Evolutionary conservation across 208 protist species (phyloP).

Genomic region (Trypanosoma lewisi): DNA sequence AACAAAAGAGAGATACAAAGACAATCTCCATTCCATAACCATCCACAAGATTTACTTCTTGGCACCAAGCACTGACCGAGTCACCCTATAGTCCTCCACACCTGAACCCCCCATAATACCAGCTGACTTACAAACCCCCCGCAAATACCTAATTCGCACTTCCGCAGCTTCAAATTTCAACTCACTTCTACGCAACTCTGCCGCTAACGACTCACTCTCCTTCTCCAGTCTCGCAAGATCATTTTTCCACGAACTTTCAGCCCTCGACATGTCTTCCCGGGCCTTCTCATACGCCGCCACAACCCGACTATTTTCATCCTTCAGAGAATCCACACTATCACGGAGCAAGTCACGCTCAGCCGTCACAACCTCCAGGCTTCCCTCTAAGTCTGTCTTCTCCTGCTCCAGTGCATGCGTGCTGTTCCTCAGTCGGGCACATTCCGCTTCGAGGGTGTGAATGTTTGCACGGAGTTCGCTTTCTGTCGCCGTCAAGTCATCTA

Average conservation of each 20-base stretch:
- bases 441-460: background rate
- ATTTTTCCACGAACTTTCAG: background rate
- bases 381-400: conserved; percentile 28
- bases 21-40: background rate
- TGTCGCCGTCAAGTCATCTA: background rate
- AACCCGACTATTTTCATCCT: background rate
- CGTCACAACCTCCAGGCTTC: conserved; percentile 14
- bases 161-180: background rate
- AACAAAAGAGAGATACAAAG: background rate
- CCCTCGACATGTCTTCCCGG: background rate
- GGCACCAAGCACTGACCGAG: background rate
- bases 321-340: background rate
- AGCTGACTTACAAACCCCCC: background rate
- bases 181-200: background rate
- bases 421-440: background rate
- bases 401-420: conserved; percentile 13
- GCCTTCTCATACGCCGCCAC: background rate
- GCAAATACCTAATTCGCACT: background rate
- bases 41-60: background rate
- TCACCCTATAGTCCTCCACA: background rate
- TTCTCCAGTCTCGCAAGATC: background rate
- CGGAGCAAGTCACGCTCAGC: conserved; percentile 27
- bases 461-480: conserved; percentile 11
- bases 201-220: background rate
- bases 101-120: background rate